Percentiles rank a stretch among this genome's conserved stretches.
Evolutionary conservation across 164 flowering plant species (phyloP).

Genomic region (Tetrastigma voinierianum): DNA sequence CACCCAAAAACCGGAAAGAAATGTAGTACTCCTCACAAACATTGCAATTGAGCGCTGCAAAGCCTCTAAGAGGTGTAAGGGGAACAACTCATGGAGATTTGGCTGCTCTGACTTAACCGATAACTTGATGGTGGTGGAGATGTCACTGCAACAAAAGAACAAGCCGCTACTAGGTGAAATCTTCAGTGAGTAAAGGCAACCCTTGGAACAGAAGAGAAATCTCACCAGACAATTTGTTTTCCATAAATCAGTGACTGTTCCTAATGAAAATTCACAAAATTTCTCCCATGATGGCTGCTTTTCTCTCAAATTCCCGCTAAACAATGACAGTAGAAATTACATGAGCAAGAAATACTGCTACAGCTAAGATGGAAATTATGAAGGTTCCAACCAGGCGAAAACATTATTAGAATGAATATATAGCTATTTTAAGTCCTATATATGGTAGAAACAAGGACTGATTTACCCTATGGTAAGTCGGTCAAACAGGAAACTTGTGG

Average conservation of each 20-base stretch:
- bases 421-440: background rate
- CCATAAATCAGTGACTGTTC: slow-evolving; percentile 80
- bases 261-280: slow-evolving; percentile 90
- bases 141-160: slow-evolving; percentile 36
- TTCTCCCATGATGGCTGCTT: slow-evolving; percentile 87
- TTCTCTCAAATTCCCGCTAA: slow-evolving; percentile 76
- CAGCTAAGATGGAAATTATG: background rate
- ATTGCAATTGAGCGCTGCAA: slow-evolving; percentile 58
- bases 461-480: background rate
- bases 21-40: slow-evolving; percentile 68
- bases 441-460: background rate
- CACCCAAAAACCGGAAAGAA: slow-evolving; percentile 3
- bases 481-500: background rate
- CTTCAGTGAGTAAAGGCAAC: background rate
- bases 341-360: background rate
- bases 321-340: background rate
- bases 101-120: slow-evolving; percentile 80
- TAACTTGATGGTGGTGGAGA: slow-evolving; percentile 87
- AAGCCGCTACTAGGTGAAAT: slow-evolving; percentile 8
- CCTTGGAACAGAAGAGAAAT: background rate
- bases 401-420: background rate
- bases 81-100: slow-evolving; percentile 83
- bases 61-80: slow-evolving; percentile 67
- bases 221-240: slow-evolving; percentile 69
- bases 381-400: background rate